Conservation (phyloP, 345 rosid species). For the Rhodamnia argentea region DNA sequence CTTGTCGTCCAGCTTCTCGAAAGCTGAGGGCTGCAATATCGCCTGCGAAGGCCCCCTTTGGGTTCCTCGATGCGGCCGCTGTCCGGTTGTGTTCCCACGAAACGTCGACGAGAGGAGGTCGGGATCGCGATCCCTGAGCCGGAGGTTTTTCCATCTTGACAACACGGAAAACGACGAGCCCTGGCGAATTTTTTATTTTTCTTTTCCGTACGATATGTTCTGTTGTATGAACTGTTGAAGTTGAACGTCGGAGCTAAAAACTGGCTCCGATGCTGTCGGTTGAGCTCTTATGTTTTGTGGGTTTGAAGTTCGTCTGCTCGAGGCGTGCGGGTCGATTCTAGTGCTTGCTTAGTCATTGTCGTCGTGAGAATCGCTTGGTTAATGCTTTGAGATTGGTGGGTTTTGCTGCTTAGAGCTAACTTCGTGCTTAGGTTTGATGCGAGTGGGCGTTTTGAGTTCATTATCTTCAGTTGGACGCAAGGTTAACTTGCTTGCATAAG, state of each 20-base stretch:
- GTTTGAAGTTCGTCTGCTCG: neutral
- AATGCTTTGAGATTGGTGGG: neutral
- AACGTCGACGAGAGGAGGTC: neutral
- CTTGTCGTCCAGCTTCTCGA: neutral
- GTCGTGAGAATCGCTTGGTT: neutral
- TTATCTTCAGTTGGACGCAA: constrained; percentile 25
- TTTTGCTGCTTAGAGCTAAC: constrained; percentile 2
- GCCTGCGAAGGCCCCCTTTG: neutral
- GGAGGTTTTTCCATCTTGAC: neutral
- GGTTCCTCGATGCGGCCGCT: neutral
- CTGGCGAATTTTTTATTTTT: neutral
- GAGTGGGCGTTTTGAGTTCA: constrained; percentile 1
- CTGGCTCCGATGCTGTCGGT: neutral
- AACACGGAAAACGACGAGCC: neutral
- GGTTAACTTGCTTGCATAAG: constrained; percentile 5
- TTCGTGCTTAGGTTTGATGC: constrained; percentile 5
- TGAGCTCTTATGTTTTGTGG: neutral
- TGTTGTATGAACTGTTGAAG: neutral
- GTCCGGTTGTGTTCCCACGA: neutral
- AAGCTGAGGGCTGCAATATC: neutral
- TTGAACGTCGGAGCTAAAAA: neutral
- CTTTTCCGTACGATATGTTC: neutral
- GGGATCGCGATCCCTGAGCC: neutral
- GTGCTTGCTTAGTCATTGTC: neutral
- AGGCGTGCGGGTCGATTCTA: neutral